phyloP scores from a whole-genome alignment of 331 rosid genomes.

The Malus hybrid region DNA sequence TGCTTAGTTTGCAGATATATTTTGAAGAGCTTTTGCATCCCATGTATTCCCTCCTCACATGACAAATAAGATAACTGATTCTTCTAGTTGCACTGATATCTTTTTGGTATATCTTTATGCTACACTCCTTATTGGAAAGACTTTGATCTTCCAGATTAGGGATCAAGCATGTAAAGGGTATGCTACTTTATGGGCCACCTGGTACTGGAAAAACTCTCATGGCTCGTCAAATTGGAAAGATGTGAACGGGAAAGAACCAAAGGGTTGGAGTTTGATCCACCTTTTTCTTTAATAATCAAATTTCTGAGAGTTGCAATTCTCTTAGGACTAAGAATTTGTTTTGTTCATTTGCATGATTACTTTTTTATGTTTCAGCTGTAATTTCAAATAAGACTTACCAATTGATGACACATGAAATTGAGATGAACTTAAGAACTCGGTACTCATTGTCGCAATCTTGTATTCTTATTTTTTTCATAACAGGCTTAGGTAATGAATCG shows the following conservation, averaged over 20 bases:
- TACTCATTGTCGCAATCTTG: neutral
- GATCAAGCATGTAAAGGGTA: slow-evolving; percentile 95
- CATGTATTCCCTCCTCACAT: slow-evolving; percentile 97
- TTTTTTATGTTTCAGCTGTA: neutral
- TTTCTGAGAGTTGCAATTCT: neutral
- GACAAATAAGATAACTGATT: slow-evolving; percentile 46
- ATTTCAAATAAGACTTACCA: neutral
- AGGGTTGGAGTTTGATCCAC: slow-evolving; percentile 44
- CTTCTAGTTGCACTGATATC: neutral
- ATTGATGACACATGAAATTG: neutral
- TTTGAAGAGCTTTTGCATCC: slow-evolving; percentile 98
- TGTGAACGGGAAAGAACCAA: slow-evolving; percentile 89
- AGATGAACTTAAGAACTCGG: neutral
- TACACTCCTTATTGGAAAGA: slow-evolving; percentile 22
- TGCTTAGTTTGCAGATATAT: slow-evolving; percentile 88
- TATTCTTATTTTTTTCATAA: neutral
- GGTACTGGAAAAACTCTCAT: slow-evolving; percentile 97
- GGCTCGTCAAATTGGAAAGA: slow-evolving; percentile 96
- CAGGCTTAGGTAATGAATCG: neutral
- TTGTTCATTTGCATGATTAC: neutral
- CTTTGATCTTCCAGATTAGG: slow-evolving; percentile 68
- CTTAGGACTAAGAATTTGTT: neutral
- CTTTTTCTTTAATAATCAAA: neutral
- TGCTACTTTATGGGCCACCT: slow-evolving; percentile 98
- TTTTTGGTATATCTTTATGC: slow-evolving; percentile 8